Evolutionary conservation across 164 flowering plant species (phyloP), one percentile per base, ranked within the genome.

Genomic region (Aristolochia contorta): DNA sequence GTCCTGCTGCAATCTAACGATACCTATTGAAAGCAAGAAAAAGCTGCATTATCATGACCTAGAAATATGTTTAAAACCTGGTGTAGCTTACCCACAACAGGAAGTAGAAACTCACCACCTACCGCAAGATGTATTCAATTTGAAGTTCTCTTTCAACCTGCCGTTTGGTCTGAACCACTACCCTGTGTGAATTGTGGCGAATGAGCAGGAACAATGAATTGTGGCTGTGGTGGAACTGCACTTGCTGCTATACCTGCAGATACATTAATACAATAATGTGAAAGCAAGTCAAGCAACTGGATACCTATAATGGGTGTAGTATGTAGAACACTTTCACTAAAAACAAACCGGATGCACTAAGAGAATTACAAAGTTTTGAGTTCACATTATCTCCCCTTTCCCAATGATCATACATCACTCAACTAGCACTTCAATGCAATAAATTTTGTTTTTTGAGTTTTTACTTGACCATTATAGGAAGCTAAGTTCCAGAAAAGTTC

Each of bases 1-100:
- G 93, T 84, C 96, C 86, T 86, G 96, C 96, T 84, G 96, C 91
- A 87, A 82, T 80, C 84, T 83, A 84, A 80, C 80, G 88, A 78
- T 71, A 79, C 75, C 93, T 85, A 78, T 23, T 66, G 65, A 41
- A n/a, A 22, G 41, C 6, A 18, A 33, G 27, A 58, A 53, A 12
- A 19, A 37, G 10, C 5, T 10, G 10, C 12, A n/a, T 32, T 8
- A 37, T 37, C 43, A 37, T 37, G 43, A 37, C 43, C 43, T 37
- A 6, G 43, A 37, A 37, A 3, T 37, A 37, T 37, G 43, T 37
- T 37, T 1, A 10, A 37, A 7, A 10, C 43, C 43, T 16, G 54
- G 54, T 50, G 4, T 23, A 50, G 15, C 27, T 23, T 53, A 53
- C 56, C 30, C 23, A 19, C 16, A 54, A 63, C 15, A 24, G 15